Evolutionary conservation across 2,329 filamentous ascomycete genomes (phyloP), one percentile per base, ranked within the genome.

Genomic region (Colletotrichum tropicicola): DNA sequence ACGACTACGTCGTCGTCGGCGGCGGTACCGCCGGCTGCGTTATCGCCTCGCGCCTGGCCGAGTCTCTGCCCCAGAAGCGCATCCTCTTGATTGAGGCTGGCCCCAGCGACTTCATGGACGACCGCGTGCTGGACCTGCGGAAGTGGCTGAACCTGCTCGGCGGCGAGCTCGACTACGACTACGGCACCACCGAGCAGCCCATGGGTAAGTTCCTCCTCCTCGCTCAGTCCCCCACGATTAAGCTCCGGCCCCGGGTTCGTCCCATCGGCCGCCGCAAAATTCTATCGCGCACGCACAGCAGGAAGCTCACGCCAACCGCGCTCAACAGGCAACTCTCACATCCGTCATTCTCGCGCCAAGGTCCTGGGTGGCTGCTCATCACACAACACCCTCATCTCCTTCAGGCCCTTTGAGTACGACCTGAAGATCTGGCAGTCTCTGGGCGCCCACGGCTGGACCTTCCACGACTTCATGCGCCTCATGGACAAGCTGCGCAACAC

Each of bases 341-440:
- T 97, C 81, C 90, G 93, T 69, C 94, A 97, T 82, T 97, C 94
- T 13, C 91, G 94, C 68, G 94, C 94, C 68, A 97, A 97, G 83
- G 93, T 97, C 39, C 87, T 97, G 28, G 94, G 94, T 70, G 94
- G 94, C 70, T 97, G 94, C 85, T 97, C 93, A 45, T 95, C 92
- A 65, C 94, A 97, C 85, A 97, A 97, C 81, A 97, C 94, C 19
- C 85, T 97, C 72, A 97, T 97, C 78, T 96, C 92, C 17, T 97
- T 97, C 87, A 89, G 93, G 25, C 93, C 94, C 7, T 97, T 97
- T 75, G 89, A 94, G 78, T 94, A 97, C 78, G 94, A 97, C 79
- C 88, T 92, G 81, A 86, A 92, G 74, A 86, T 92, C 71, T 97
- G 94, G 94, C 90, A 94, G 73, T 87, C 87, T 30, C 83, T 92